These are phyloP conservation scores for Coffea eugenioides DNA, from an alignment of 257 asterid genomes.

Conservation along the genomic window DNA sequence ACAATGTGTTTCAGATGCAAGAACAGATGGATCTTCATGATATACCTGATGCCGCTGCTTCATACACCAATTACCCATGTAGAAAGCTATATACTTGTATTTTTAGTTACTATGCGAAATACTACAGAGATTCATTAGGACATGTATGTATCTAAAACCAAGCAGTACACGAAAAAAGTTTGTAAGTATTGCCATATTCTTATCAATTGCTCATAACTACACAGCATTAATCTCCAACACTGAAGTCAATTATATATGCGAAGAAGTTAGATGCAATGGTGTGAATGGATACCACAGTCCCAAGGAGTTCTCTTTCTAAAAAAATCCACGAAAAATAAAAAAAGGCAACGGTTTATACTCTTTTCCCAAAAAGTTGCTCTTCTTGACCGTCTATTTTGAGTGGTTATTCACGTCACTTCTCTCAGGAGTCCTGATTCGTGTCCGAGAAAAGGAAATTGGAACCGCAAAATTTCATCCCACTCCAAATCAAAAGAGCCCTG, in stretches of 20 bases:
- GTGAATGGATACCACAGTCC: background rate
- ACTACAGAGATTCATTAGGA: background rate
- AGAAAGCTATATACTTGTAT: background rate
- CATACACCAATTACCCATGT: slow-evolving; percentile 43
- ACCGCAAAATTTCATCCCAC: background rate
- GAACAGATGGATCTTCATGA: slow-evolving; percentile 39
- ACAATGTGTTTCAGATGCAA: slow-evolving; percentile 52
- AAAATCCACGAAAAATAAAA: background rate
- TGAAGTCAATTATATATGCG: background rate
- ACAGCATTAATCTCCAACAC: background rate
- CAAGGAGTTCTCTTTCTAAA: background rate
- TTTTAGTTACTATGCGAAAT: background rate
- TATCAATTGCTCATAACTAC: no score
- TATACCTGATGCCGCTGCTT: slow-evolving; percentile 27
- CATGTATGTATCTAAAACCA: background rate
- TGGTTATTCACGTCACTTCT: background rate
- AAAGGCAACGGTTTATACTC: background rate
- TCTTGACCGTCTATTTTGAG: background rate
- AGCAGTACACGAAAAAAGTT: background rate
- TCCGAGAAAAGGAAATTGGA: background rate
- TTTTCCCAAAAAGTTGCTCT: background rate
- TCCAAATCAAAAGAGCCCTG: background rate
- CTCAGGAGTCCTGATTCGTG: background rate
- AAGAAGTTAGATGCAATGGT: background rate
- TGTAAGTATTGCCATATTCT: no score